These are phyloP conservation scores for Pythium scleroteichum DNA, from an alignment of 352 stramenopile genomes.

Conservation along the genomic window DNA sequence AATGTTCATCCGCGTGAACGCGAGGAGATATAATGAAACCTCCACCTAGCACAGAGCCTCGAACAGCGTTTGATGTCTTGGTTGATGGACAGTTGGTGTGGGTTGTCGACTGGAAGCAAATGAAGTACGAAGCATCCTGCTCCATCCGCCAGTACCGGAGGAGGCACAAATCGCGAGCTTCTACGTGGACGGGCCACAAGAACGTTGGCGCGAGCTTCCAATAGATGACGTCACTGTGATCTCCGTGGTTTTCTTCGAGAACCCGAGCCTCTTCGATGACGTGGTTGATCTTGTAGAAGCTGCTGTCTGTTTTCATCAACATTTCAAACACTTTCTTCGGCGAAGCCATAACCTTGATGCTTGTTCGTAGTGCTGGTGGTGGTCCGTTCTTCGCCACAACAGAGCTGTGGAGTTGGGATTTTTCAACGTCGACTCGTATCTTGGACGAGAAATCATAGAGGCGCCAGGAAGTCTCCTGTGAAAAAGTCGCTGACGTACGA, in stretches of 20 bases:
- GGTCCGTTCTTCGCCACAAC: conserved; percentile 30
- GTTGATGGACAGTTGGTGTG: conserved; percentile 49
- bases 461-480: conserved; percentile 72
- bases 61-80: conserved; percentile 35
- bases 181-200: conserved; percentile 71
- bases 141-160: conserved; percentile 85
- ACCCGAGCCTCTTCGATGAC: conserved; percentile 66
- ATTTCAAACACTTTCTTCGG: conserved; percentile 76
- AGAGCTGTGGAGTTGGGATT: conserved; percentile 42
- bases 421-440: conserved; percentile 70
- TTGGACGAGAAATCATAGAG: conserved; percentile 76
- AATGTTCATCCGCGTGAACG: conserved; percentile 54
- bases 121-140: conserved; percentile 77
- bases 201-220: conserved; percentile 71
- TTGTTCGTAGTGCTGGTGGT: conserved; percentile 68
- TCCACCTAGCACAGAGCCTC: conserved; percentile 63
- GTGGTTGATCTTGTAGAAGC: conserved; percentile 75
- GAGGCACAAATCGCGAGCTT: conserved; percentile 71
- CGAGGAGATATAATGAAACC: conserved; percentile 68
- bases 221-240: conserved; percentile 82
- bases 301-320: conserved; percentile 68
- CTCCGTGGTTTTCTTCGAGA: conserved; percentile 61
- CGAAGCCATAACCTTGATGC: conserved; percentile 65
- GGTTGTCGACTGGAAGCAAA: conserved; percentile 86
- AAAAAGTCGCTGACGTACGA: conserved; percentile 75